Percentiles rank a stretch among this genome's conserved stretches.
These are phyloP conservation scores for Talaromyces liani DNA, from an alignment of 495 filamentous ascomycete species.

Conservation along the genomic window DNA sequence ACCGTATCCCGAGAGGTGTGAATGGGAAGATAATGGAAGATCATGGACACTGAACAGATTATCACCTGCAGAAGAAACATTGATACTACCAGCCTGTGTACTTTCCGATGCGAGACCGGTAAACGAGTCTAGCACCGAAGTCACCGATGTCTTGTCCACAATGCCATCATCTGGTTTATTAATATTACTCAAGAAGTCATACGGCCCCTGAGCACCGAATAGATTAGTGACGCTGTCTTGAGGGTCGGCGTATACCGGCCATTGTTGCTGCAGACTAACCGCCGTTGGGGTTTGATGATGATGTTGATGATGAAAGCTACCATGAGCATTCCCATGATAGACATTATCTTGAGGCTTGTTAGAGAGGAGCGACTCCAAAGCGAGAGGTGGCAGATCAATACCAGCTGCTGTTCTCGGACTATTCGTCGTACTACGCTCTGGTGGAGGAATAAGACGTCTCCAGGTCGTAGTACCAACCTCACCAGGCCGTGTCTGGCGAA, in stretches of 20 bases:
- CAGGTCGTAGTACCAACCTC: constrained; percentile 47
- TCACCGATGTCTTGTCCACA: constrained; percentile 32
- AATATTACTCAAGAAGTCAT: constrained; percentile 33
- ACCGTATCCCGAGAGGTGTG: constrained; percentile 23
- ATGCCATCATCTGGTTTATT: constrained; percentile 29
- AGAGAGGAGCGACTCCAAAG: constrained; percentile 25
- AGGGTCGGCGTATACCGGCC: constrained; percentile 30
- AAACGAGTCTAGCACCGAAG: constrained; percentile 36
- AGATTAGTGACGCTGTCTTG: constrained; percentile 32
- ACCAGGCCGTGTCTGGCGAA: constrained; percentile 34
- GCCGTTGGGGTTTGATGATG: not conserved
- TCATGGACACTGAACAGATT: constrained; percentile 37
- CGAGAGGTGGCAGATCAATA: constrained; percentile 35
- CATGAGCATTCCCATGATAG: constrained; percentile 31
- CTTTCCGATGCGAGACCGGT: constrained; percentile 25
- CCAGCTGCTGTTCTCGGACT: constrained; percentile 27
- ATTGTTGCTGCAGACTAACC: constrained; percentile 22
- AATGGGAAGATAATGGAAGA: constrained; percentile 26
- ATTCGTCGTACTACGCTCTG: constrained; percentile 29
- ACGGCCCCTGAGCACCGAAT: constrained; percentile 25
- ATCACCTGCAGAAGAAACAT: constrained; percentile 22
- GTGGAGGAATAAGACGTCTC: constrained; percentile 39
- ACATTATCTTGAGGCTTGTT: constrained; percentile 25
- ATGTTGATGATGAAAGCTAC: constrained; percentile 20
- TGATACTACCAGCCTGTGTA: constrained; percentile 25